These are phyloP conservation scores for Orbilia javanica DNA, from an alignment of 2,329 filamentous ascomycete genomes.

Conservation along the genomic window DNA sequence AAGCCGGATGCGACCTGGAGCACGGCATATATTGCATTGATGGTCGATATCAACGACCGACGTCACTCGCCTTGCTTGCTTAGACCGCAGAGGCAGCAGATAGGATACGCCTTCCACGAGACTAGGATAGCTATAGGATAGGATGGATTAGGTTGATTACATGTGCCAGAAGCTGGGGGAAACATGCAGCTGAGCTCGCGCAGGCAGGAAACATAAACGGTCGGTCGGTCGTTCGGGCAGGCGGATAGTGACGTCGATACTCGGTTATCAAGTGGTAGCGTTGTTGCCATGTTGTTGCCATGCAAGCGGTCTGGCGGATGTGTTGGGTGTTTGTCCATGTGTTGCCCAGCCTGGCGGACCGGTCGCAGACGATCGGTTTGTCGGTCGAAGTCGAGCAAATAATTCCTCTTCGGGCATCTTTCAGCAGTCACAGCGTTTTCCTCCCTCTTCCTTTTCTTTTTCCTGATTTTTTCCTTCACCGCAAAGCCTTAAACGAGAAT, in stretches of 20 bases:
- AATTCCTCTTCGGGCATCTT: background rate
- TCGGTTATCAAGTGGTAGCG: background rate
- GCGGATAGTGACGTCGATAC: slow-evolving; percentile 13
- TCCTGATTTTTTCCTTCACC: slow-evolving; percentile 44
- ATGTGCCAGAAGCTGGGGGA: no score
- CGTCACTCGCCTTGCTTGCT: no score
- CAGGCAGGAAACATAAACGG: background rate
- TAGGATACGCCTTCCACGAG: no score
- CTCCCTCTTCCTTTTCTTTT: slow-evolving; percentile 27
- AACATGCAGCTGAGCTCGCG: slow-evolving; percentile 5
- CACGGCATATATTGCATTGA: no score
- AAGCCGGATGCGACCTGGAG: slow-evolving; percentile 4
- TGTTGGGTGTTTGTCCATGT: slow-evolving; percentile 8
- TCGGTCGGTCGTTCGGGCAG: background rate
- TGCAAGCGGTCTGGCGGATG: no score
- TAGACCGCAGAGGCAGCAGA: no score
- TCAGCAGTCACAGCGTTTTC: slow-evolving; percentile 55
- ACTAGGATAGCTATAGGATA: no score
- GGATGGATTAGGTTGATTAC: no score
- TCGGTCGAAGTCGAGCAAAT: background rate
- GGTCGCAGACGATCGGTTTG: background rate
- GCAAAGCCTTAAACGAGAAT: slow-evolving; percentile 55
- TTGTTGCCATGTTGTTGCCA: background rate
- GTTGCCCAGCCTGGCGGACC: slow-evolving; percentile 1
- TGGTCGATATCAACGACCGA: background rate